Percentiles rank a stretch among this genome's conserved stretches.
These are phyloP conservation scores for Paraurostyla sp. DNA, from an alignment of 73 alveolate species.

Conservation along the genomic window DNA sequence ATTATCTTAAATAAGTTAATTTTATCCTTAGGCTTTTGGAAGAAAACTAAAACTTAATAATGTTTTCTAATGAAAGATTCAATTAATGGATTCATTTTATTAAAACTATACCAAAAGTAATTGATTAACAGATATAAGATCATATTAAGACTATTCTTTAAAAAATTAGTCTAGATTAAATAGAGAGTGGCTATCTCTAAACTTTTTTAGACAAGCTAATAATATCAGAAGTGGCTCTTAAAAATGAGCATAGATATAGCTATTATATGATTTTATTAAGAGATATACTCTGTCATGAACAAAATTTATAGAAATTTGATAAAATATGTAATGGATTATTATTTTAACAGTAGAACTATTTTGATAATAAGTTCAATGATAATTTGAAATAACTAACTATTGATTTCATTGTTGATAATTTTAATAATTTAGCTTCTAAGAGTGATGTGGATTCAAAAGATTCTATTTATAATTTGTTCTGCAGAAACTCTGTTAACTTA, in stretches of 20 bases:
- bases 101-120: not conserved
- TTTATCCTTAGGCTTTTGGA: not conserved
- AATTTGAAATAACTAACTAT: not conserved
- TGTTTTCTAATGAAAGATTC: not conserved
- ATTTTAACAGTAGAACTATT: not conserved
- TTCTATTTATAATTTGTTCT: not conserved
- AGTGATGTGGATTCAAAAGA: not conserved
- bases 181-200: not conserved
- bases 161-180: not conserved
- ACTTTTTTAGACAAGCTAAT: not conserved
- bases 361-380: not conserved
- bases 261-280: not conserved
- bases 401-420: not conserved
- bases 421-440: not conserved
- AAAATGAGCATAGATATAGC: not conserved
- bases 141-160: not conserved
- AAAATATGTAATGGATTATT: not conserved
- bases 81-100: constrained; percentile 31
- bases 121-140: not conserved
- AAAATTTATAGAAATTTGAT: not conserved
- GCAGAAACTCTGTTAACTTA: not conserved
- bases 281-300: not conserved
- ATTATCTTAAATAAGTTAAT: not conserved
- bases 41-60: not conserved
- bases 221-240: not conserved